A percentile compares a stretch with the other conserved stretches of the same genome.
phyloP scores from a whole-genome alignment of 2,329 filamentous ascomycete species.

The Colletotrichum godetiae region DNA sequence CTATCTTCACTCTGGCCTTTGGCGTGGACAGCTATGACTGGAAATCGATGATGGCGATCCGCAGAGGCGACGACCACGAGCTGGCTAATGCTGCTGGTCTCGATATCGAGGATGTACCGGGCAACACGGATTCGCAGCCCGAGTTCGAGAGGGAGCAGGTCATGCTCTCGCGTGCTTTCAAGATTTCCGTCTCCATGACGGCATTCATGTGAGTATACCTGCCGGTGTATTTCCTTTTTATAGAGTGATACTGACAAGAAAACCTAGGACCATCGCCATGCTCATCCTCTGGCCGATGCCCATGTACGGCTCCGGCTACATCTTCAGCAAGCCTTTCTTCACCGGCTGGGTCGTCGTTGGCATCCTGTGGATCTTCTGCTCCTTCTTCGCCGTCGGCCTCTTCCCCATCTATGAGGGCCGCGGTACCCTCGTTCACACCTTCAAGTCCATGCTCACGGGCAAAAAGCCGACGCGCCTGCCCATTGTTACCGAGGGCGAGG shows the following conservation, averaged over 20 bases:
- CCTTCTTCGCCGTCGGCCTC: constrained; percentile 77
- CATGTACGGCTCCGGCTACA: constrained; percentile 84
- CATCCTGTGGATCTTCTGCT: constrained; percentile 84
- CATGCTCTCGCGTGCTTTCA: constrained; percentile 65
- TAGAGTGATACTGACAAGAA: background rate
- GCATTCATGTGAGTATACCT: constrained; percentile 50
- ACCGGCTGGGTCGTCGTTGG: constrained; percentile 83
- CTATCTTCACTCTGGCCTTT: constrained; percentile 74
- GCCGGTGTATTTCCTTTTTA: constrained; percentile 42
- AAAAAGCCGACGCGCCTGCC: constrained; percentile 41
- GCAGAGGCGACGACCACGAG: constrained; percentile 82
- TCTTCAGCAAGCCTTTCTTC: constrained; percentile 86
- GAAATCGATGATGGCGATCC: constrained; percentile 83
- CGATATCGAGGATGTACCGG: constrained; percentile 73
- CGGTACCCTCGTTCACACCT: constrained; percentile 70
- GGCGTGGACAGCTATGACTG: constrained; percentile 83
- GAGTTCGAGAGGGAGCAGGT: constrained; percentile 58
- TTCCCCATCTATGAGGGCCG: constrained; percentile 87
- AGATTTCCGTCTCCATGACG: constrained; percentile 61
- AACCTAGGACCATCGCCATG: constrained; percentile 68
- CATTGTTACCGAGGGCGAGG: constrained; percentile 32
- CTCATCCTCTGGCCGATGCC: constrained; percentile 93
- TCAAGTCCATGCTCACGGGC: constrained; percentile 67
- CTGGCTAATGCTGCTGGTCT: constrained; percentile 71
- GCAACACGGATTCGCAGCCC: constrained; percentile 47